Percentiles rank a stretch among this genome's conserved stretches.
Evolutionary conservation across 1,284 basidiomycete species (phyloP).

Genomic region (Ustilago lituana): DNA sequence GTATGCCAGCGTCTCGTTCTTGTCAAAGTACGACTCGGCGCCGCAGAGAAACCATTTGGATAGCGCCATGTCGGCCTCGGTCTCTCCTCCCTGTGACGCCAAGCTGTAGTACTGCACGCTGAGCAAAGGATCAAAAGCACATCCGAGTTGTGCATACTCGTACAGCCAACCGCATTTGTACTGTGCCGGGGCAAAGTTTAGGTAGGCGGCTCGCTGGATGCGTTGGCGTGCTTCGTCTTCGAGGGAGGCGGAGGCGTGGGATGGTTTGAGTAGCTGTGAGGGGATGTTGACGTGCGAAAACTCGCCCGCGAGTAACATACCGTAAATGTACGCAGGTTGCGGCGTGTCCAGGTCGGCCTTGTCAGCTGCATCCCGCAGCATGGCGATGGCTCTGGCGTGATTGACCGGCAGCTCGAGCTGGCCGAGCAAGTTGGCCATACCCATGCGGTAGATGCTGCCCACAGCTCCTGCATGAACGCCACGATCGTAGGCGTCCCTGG

Average conservation of each 20-base stretch:
- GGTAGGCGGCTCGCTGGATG: slow-evolving; percentile 83
- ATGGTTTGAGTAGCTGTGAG: slow-evolving; percentile 31
- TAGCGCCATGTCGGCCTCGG: slow-evolving; percentile 93
- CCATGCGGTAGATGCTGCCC: slow-evolving; percentile 76
- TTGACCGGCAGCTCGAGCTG: slow-evolving; percentile 78
- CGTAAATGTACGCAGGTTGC: slow-evolving; percentile 82
- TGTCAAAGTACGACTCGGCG: slow-evolving; percentile 80
- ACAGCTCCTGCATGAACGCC: slow-evolving; percentile 78
- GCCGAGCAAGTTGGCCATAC: slow-evolving; percentile 88
- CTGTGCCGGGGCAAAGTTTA: slow-evolving; percentile 86
- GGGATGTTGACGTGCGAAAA: slow-evolving; percentile 59
- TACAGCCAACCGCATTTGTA: slow-evolving; percentile 88
- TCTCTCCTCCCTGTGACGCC: slow-evolving; percentile 75
- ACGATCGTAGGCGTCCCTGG: slow-evolving; percentile 83
- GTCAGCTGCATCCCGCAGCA: slow-evolving; percentile 81
- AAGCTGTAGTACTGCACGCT: slow-evolving; percentile 89
- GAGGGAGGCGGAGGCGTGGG: slow-evolving; percentile 58
- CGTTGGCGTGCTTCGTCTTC: slow-evolving; percentile 51
- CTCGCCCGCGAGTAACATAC: slow-evolving; percentile 79
- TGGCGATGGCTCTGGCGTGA: slow-evolving; percentile 74
- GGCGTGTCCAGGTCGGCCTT: slow-evolving; percentile 79
- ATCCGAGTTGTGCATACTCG: slow-evolving; percentile 87
- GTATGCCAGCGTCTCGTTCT: slow-evolving; percentile 85
- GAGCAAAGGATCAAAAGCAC: slow-evolving; percentile 86
- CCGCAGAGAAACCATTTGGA: slow-evolving; percentile 95